phyloP scores from a whole-genome alignment of 306 rosid species.

The Cucurbita ficifolia region DNA sequence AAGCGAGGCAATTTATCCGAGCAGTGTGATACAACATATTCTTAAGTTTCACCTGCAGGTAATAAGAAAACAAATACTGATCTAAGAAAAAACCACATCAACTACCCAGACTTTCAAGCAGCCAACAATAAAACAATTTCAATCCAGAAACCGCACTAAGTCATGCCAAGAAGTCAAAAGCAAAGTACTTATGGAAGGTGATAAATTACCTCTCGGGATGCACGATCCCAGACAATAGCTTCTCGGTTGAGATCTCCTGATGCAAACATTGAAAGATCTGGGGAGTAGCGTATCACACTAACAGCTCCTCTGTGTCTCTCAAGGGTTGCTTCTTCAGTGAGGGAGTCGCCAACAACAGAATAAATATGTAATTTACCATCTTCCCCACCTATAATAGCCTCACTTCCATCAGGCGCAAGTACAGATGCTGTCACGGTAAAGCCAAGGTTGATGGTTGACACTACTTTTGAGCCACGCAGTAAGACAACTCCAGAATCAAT shows the following conservation, averaged over 20 bases:
- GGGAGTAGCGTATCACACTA: conserved; percentile 74
- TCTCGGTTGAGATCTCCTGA: conserved; percentile 94
- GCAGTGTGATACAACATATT: conserved; percentile 91
- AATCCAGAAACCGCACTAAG: neutral
- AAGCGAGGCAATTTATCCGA: conserved; percentile 84
- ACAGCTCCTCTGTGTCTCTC: conserved; percentile 92
- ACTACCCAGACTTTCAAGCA: neutral
- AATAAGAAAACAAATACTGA: neutral
- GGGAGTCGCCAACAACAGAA: conserved; percentile 53
- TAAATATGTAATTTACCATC: conserved; percentile 79
- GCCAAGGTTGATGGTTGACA: conserved; percentile 73
- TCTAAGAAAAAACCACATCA: neutral
- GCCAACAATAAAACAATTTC: neutral
- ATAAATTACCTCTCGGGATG: conserved; percentile 50
- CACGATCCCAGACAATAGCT: conserved; percentile 78
- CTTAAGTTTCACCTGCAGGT: conserved; percentile 74
- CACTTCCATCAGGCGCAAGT: conserved; percentile 83
- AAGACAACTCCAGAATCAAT: conserved; percentile 74
- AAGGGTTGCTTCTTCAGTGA: conserved; percentile 66
- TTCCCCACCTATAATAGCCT: conserved; percentile 87
- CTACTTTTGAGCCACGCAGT: conserved; percentile 53
- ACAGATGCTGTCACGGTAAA: conserved; percentile 73
- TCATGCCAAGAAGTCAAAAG: neutral
- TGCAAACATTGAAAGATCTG: conserved; percentile 88
- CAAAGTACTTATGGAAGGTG: neutral